Base-by-base conservation (phyloP, 2,329 filamentous ascomycete species). In the Microsporum audouinii region DNA sequence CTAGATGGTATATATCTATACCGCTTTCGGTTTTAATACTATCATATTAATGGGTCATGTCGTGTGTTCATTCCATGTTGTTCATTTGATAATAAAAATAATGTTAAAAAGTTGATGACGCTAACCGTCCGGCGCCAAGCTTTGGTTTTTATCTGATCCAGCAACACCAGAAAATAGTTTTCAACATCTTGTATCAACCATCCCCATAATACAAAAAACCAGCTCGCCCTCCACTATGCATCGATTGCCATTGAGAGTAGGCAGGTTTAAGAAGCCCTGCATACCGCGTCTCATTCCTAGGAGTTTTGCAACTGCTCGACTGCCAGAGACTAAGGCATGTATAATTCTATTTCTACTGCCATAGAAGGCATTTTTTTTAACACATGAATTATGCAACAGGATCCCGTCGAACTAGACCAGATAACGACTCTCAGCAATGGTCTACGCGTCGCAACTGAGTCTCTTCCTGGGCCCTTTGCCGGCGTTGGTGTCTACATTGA, bases 401-500 rank as follows among this genome's bases (percentile, higher is more conserved):
- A 97, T 71, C 89, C 90, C 12, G 86, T 86, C 57, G 89, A 96
- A 65, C 84, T 96, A 68, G 90, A 96, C 73, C 80, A 87, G 66
- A 87, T 97, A 69, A 95, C 91, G 5, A 91, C 87, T 1, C 84
- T 99, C 14, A 80, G 90, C 57, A 99, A 99, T 81, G 94, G 94
- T 71, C 79, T 99, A 66, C 89, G 92, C 62, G 90, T 99, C 62
- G 94, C 94, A 29, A 96, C 92, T 51, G 94, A 99, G 73, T 91
- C 91, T 61, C 82, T 97, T 8, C 91, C 92, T 0, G 94, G 94
- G 47, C 91, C 91, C 67, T 99, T 99, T 74, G 89, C 91, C 2
- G 94, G 91, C 58, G 88, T 99, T 14, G 94, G 94, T 51, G 90
- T 97, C 64, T 99, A 96, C 77, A 84, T 99, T 71, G 91, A 97